Conservation (phyloP, 2,329 filamentous ascomycete species). For the Fusarium irregulare region DNA sequence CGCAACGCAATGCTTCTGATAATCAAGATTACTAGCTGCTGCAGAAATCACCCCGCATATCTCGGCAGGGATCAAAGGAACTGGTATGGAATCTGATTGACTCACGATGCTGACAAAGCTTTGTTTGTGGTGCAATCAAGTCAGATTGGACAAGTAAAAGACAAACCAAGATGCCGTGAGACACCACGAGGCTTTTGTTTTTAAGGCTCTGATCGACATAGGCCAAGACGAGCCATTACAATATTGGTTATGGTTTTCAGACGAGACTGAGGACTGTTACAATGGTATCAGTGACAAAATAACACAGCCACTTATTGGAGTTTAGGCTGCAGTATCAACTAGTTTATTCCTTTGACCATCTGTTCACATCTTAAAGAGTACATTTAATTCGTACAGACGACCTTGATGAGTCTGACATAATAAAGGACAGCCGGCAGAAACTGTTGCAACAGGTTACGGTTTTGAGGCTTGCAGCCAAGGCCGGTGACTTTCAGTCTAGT, state of each 20-base stretch:
- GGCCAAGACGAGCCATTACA: neutral
- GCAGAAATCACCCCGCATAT: constrained; percentile 26
- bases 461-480: constrained; percentile 9
- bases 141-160: constrained; percentile 5
- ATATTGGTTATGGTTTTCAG: neutral
- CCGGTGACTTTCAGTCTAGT: constrained; percentile 1
- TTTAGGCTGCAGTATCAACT: neutral
- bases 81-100: constrained; percentile 31
- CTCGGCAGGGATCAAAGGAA: constrained; percentile 8
- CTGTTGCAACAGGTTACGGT: neutral
- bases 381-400: neutral
- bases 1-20: constrained; percentile 5
- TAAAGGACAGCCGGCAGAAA: neutral
- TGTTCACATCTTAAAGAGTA: neutral
- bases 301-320: neutral
- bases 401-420: neutral
- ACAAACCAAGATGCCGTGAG: neutral
- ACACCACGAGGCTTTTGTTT: neutral
- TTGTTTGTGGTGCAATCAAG: constrained; percentile 14
- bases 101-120: constrained; percentile 33
- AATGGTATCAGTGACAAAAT: neutral
- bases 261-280: neutral
- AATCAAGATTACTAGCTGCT: constrained; percentile 26
- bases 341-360: neutral
- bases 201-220: neutral